phyloP scores from a whole-genome alignment of 1,284 basidiomycete genomes.

The Ustilago bromivora region DNA sequence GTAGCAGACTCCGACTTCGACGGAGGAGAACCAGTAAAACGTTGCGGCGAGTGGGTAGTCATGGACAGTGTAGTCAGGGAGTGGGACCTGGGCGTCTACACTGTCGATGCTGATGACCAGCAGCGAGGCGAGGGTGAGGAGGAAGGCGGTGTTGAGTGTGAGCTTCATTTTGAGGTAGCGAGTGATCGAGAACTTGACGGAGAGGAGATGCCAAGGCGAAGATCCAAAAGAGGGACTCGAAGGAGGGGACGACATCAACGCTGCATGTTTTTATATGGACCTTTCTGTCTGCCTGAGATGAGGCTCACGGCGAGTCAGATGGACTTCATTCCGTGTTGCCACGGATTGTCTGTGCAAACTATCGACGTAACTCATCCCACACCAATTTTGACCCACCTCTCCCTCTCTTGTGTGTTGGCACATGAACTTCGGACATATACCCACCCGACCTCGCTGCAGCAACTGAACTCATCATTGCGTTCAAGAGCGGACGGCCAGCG shows the following conservation, averaged over 20 bases:
- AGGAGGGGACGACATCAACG: background rate
- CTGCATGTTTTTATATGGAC: background rate
- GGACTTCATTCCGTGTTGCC: background rate
- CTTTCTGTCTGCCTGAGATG: background rate
- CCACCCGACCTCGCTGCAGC: background rate
- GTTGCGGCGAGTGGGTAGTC: conserved; percentile 18
- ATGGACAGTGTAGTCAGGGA: conserved; percentile 12
- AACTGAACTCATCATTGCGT: too few relatives aligned
- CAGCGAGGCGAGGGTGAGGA: conserved; percentile 1
- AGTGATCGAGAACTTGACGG: background rate
- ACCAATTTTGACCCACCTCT: background rate
- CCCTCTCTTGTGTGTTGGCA: background rate
- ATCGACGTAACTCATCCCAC: background rate
- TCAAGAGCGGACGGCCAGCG: too few relatives aligned
- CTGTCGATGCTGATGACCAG: background rate
- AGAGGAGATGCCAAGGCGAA: background rate
- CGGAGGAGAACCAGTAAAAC: conserved; percentile 48
- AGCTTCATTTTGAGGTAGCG: background rate
- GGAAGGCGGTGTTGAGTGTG: background rate
- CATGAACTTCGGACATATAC: background rate
- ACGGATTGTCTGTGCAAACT: conserved; percentile 6
- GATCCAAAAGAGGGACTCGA: background rate
- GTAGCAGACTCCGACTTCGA: conserved; percentile 49
- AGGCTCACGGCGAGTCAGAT: background rate
- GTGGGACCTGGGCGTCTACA: background rate